These are phyloP conservation scores for Collybia mongolica DNA, from an alignment of 768 basidiomycete genomes.

Conservation along the genomic window DNA sequence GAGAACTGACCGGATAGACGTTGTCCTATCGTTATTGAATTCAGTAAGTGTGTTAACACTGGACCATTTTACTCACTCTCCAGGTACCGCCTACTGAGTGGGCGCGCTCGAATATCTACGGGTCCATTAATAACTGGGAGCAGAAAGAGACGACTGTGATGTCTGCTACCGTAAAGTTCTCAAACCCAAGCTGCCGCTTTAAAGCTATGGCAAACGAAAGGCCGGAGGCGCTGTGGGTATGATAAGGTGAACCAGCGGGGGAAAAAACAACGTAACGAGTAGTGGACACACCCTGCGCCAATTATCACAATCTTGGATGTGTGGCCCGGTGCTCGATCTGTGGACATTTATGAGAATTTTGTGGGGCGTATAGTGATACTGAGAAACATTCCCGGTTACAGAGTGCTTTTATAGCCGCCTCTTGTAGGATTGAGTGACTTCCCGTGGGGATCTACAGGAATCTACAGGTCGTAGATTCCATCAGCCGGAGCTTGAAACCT, in stretches of 20 bases:
- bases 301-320: slow-evolving; percentile 29
- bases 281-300: slow-evolving; percentile 30
- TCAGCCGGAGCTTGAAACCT: too few species aligned
- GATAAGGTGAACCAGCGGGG: background rate
- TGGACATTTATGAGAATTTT: background rate
- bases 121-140: background rate
- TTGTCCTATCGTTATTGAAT: slow-evolving; percentile 26
- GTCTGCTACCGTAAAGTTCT: slow-evolving; percentile 35
- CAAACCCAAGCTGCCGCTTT: slow-evolving; percentile 32
- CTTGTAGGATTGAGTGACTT: background rate
- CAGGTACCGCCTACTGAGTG: slow-evolving; percentile 49
- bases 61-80: slow-evolving; percentile 34
- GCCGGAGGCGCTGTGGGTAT: slow-evolving; percentile 35
- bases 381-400: background rate
- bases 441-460: too few species aligned
- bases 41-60: background rate
- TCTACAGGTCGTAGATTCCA: too few species aligned
- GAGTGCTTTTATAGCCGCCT: too few species aligned
- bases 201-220: slow-evolving; percentile 41
- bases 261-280: background rate
- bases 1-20: slow-evolving; percentile 27
- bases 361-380: background rate
- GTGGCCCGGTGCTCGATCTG: background rate
- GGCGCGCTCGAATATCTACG: slow-evolving; percentile 47
- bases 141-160: background rate